phyloP scores from a whole-genome alignment of 768 basidiomycete genomes.

The Podaxis sp. region DNA sequence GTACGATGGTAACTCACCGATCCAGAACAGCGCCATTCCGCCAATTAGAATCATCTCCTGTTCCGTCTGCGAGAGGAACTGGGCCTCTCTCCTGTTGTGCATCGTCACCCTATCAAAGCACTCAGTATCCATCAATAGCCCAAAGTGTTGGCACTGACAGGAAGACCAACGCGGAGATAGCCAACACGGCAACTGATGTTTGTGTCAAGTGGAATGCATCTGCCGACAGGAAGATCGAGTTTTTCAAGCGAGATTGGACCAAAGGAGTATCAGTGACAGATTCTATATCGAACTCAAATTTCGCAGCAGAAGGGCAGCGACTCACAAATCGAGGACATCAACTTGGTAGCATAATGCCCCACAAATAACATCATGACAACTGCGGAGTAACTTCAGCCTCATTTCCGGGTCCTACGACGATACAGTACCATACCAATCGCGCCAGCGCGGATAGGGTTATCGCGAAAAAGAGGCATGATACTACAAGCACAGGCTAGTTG shows the following conservation, averaged over 20 bases:
- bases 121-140: conserved; percentile 1
- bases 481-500: not conserved
- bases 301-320: not conserved
- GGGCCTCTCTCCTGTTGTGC: conserved; percentile 64
- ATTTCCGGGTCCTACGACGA: not conserved
- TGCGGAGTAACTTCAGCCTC: conserved; percentile 21
- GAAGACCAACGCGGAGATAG: conserved; percentile 62
- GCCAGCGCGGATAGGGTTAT: conserved; percentile 46
- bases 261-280: not conserved
- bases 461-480: conserved; percentile 49
- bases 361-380: conserved; percentile 47
- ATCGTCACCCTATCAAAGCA: conserved; percentile 51
- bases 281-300: not conserved
- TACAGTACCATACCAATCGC: conserved; percentile 32
- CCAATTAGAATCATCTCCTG: conserved; percentile 74
- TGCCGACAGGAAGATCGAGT: conserved; percentile 23
- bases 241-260: not conserved
- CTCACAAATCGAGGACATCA: conserved; percentile 49
- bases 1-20: conserved; percentile 49
- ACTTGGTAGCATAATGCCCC: conserved; percentile 52
- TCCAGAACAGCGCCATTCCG: conserved; percentile 73
- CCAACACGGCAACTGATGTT: conserved; percentile 69
- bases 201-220: conserved; percentile 70
- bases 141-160: conserved; percentile 45
- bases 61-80: conserved; percentile 64